phyloP scores from a whole-genome alignment of 352 stramenopile species.

The Aphanomyces astaci region DNA sequence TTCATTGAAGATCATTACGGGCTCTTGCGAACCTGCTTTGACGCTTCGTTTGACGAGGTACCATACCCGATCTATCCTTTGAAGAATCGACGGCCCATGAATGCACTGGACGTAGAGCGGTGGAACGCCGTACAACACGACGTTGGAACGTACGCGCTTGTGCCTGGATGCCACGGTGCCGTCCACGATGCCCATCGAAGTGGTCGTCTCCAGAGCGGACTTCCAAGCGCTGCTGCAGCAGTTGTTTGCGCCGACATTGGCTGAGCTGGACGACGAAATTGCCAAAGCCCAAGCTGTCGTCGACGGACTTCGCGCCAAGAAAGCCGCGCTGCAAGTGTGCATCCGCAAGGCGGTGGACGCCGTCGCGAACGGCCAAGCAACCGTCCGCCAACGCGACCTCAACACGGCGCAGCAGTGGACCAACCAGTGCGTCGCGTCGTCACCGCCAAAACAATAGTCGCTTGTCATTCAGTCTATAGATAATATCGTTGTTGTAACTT shows the following conservation, averaged over 20 bases:
- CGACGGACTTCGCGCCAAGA: not conserved
- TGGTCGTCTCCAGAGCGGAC: not conserved
- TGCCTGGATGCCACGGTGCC: not conserved
- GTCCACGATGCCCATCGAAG: not conserved
- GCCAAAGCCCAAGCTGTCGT: not conserved
- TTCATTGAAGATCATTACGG: conserved; percentile 12
- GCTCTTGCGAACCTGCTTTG: not conserved
- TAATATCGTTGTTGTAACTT: not conserved
- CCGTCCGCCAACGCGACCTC: not conserved
- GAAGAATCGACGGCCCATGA: not conserved
- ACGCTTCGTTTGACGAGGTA: not conserved
- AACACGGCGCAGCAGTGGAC: not conserved
- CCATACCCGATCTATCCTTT: not conserved
- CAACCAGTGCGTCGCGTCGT: not conserved
- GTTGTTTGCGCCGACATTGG: not conserved
- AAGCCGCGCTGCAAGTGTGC: not conserved
- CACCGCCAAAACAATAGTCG: not conserved
- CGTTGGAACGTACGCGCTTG: not conserved
- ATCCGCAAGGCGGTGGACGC: not conserved
- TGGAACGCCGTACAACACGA: not conserved
- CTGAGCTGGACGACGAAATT: not conserved
- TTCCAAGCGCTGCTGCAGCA: not conserved
- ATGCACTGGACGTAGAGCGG: not conserved
- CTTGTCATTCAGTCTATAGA: not conserved
- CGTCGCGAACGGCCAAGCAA: not conserved